These are phyloP conservation scores for Chalciporus sp. DNA, from an alignment of 1,284 basidiomycete genomes.

Conservation along the genomic window DNA sequence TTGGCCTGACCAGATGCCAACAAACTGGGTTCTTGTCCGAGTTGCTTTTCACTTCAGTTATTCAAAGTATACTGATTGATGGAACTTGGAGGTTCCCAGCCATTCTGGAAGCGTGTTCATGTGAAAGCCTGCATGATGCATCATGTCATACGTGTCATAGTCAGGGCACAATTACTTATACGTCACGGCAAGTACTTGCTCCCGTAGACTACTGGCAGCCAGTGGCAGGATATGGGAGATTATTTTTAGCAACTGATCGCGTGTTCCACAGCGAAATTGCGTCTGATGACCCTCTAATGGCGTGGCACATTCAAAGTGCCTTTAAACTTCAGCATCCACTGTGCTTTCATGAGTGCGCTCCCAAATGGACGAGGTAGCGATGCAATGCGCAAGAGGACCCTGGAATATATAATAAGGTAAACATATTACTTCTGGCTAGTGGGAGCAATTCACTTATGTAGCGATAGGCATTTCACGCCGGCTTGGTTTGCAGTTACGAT, in stretches of 20 bases:
- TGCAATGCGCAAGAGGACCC: constrained; percentile 15
- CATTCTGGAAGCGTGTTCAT: too few relatives aligned
- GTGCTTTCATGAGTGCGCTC: neutral
- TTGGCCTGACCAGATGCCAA: too few relatives aligned
- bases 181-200: too few relatives aligned
- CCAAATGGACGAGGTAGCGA: neutral
- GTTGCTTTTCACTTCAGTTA: too few relatives aligned
- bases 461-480: constrained; percentile 44
- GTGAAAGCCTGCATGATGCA: too few relatives aligned
- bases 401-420: constrained; percentile 25
- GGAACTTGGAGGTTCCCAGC: too few relatives aligned
- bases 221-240: neutral
- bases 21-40: too few relatives aligned
- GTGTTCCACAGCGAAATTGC: neutral
- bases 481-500: constrained; percentile 56
- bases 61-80: too few relatives aligned
- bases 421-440: constrained; percentile 1
- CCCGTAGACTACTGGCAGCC: too few relatives aligned
- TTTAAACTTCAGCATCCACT: neutral
- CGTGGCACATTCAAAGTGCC: neutral
- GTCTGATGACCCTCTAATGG: too few relatives aligned
- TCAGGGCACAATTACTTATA: too few relatives aligned
- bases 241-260: neutral
- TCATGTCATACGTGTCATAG: too few relatives aligned
- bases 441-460: neutral